Base-by-base conservation (phyloP, 495 filamentous ascomycete genomes). In the Penicillium cosmopolitanum region DNA sequence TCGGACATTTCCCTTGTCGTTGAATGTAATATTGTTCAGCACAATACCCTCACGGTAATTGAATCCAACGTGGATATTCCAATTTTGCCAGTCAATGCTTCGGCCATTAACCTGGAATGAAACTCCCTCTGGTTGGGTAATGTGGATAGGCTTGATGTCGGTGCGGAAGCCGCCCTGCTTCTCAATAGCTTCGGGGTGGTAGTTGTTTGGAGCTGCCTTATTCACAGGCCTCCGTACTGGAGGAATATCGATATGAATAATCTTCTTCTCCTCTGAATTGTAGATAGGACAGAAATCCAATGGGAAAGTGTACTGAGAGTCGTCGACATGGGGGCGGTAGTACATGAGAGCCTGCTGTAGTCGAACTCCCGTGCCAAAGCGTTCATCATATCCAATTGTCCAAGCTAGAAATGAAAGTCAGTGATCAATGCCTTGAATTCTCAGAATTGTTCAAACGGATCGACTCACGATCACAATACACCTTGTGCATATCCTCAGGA, bases 331-430 rank as follows among this genome's bases (percentile, higher is more conserved):
- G 15, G 92, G 93, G 23, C 93, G 86, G 72, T 96, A 97, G 79
- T 97, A 97, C 91, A 97, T 96, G 38, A 97, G 77, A 15, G 92
- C 93, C 73, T 97, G 93, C 69, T 97, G 93, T 15, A 97, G 82
- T 56, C 93, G 88, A 31, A 92, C 81, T 35, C 80, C 82, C 65
- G 76, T 93, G 52, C 93, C 93, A 64, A 93, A 94, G 6, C 93
- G 87, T 77, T 96, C 92, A 67, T 97, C 93, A 65, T 92, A 96
- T 18, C 93, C 93, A 74, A 97, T 96, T 13, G 93, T 96, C 93
- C 93, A 97, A 12, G 93, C 91, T 90, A 62, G 4, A 48, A 12
- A 43, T 8, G 15, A 16, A 3, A 44, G 15, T 19, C 13, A 9
- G 42, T 19, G n/a, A 21, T n/a, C 10, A 18, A 12, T 36, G 7